Conservation (phyloP, 768 basidiomycete species). For the Russula lepida region DNA sequence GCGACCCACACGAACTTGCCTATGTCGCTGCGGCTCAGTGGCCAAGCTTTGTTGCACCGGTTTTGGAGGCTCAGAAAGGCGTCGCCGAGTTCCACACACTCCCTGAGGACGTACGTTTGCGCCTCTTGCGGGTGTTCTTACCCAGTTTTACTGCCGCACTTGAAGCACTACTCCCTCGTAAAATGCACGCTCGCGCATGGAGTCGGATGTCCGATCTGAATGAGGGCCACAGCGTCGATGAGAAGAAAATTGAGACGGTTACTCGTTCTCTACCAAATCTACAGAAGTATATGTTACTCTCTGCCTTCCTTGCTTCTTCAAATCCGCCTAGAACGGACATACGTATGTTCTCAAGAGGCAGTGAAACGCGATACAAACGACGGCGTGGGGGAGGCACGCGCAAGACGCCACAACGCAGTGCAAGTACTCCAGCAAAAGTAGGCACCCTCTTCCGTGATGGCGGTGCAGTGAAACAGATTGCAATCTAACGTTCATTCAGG, state of each 20-base stretch:
- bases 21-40: conserved; percentile 74
- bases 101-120: conserved; percentile 46
- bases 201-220: conserved; percentile 39
- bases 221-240: not conserved
- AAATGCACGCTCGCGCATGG: conserved; percentile 59
- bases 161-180: conserved; percentile 60
- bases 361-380: conserved; percentile 54
- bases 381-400: conserved; percentile 31
- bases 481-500: conserved; percentile 29
- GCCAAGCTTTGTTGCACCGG: conserved; percentile 69
- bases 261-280: conserved; percentile 47
- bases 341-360: conserved; percentile 70
- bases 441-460: not conserved
- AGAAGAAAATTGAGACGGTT: conserved; percentile 15
- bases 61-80: conserved; percentile 40
- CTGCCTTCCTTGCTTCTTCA: conserved; percentile 73
- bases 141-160: conserved; percentile 54
- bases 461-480: not conserved
- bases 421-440: conserved; percentile 26
- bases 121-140: conserved; percentile 54
- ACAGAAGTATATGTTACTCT: conserved; percentile 68
- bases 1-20: conserved; percentile 58
- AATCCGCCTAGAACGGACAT: conserved; percentile 78
- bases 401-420: conserved; percentile 22
- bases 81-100: conserved; percentile 4